phyloP scores from a whole-genome alignment of 805 yeast species.

The Myxozyma neotropica region DNA sequence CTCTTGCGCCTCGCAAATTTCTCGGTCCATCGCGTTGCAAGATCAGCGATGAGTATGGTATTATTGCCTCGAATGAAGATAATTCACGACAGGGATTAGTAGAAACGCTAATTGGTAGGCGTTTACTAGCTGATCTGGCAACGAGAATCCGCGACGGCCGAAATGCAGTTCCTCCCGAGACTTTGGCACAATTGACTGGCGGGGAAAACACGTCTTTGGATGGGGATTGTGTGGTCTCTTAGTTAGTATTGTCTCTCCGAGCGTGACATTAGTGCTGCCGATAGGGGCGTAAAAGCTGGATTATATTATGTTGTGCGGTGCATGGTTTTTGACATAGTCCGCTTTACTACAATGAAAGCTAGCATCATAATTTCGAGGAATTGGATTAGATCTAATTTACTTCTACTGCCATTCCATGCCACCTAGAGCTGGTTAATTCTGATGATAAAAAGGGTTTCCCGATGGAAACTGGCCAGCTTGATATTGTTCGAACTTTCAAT shows the following conservation, averaged over 20 bases:
- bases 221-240: not conserved
- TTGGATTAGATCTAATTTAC: too few relatives aligned
- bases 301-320: not conserved
- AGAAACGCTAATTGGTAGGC: conserved; percentile 19
- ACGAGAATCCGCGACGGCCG: conserved; percentile 8
- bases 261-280: not conserved
- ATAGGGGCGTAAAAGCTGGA: not conserved
- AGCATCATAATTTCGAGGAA: too few relatives aligned
- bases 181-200: not conserved
- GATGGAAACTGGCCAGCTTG: too few relatives aligned
- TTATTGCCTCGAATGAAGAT: conserved; percentile 23
- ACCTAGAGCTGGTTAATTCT: too few relatives aligned
- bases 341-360: too few relatives aligned
- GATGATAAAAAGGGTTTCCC: too few relatives aligned
- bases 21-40: conserved; percentile 25
- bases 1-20: conserved; percentile 19
- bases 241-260: too few relatives aligned
- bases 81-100: conserved; percentile 21
- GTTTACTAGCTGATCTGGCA: conserved; percentile 21
- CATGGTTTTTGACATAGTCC: too few relatives aligned
- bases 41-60: conserved; percentile 10
- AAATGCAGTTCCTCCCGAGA: not conserved
- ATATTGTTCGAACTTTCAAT: too few relatives aligned
- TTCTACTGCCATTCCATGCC: too few relatives aligned
- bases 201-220: not conserved